Conservation (phyloP, 179 eudicot species). For the Drosera spatulata region DNA sequence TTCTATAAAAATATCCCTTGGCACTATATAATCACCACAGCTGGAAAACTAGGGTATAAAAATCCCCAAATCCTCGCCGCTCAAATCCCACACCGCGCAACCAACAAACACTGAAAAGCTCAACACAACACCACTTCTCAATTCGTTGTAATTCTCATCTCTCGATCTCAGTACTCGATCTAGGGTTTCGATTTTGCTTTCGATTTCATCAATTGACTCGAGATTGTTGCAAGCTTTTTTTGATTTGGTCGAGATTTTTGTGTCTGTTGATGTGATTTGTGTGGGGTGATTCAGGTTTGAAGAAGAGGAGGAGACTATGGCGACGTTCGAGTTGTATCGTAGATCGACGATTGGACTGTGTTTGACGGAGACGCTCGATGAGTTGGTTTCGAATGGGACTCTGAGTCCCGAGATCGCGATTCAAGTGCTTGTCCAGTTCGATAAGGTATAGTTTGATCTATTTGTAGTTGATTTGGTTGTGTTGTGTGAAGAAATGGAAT, state of each 20-base stretch:
- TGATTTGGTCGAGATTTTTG: neutral
- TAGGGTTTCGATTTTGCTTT: too few species aligned
- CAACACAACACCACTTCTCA: conserved; percentile 2
- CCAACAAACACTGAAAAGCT: conserved; percentile 2
- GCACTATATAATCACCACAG: conserved; percentile 22
- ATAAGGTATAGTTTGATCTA: conserved; percentile 36
- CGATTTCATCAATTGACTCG: too few species aligned
- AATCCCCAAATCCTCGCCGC: conserved; percentile 22
- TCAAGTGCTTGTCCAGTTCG: conserved; percentile 93
- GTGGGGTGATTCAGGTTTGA: too few species aligned
- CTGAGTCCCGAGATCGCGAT: conserved; percentile 91
- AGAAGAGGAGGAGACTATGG: conserved; percentile 34
- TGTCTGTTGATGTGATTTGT: neutral
- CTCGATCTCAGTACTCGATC: too few species aligned
- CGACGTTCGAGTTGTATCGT: conserved; percentile 85
- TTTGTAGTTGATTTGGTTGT: neutral
- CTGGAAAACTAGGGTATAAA: conserved; percentile 45
- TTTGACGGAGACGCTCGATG: conserved; percentile 88
- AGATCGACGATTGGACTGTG: conserved; percentile 97
- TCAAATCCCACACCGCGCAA: conserved; percentile 2
- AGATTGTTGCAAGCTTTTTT: too few species aligned
- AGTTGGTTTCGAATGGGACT: conserved; percentile 70
- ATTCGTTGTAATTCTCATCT: neutral
- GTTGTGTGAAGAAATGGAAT: too few species aligned
- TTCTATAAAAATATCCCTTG: too few species aligned